Evolutionary conservation across 2,329 filamentous ascomycete genomes (phyloP).

Genomic region (Trichoderma oligosporum): DNA sequence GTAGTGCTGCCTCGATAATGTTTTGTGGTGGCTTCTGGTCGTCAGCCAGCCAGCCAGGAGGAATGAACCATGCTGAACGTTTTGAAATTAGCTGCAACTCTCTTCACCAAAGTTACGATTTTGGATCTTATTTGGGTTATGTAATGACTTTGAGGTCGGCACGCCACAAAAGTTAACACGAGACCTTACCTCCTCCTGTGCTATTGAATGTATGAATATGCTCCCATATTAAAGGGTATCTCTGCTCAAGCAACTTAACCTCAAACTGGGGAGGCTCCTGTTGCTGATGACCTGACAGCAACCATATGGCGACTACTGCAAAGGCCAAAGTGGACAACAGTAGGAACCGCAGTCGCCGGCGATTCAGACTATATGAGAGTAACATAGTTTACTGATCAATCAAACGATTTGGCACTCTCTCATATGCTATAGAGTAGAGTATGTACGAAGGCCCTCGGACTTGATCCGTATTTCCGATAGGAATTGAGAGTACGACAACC

Average conservation of each 20-base stretch:
- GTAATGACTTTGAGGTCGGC: not conserved
- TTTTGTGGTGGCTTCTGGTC: constrained; percentile 18
- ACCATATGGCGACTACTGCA: not conserved
- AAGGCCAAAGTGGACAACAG: constrained; percentile 1
- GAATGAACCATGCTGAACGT: constrained; percentile 26
- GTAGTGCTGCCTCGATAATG: constrained; percentile 24
- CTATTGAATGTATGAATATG: constrained; percentile 22
- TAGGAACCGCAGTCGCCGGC: constrained; percentile 3
- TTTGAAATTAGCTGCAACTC: not conserved
- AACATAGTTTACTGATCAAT: not conserved
- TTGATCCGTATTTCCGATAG: too few species aligned
- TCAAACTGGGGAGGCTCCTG: not conserved
- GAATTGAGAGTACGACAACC: too few species aligned
- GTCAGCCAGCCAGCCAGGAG: constrained; percentile 22
- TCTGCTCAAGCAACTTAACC: not conserved
- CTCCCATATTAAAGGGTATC: constrained; percentile 23
- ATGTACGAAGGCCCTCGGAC: too few species aligned
- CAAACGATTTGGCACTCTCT: too few species aligned
- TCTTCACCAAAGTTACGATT: not conserved
- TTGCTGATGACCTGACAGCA: not conserved
- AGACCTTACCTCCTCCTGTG: constrained; percentile 24
- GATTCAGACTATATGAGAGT: not conserved
- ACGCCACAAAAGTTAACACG: constrained; percentile 9
- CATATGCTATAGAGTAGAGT: too few species aligned
- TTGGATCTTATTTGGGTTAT: not conserved